Evolutionary conservation across 2,329 filamentous ascomycete species (phyloP).

Genomic region (Paecilomyces niveus): DNA sequence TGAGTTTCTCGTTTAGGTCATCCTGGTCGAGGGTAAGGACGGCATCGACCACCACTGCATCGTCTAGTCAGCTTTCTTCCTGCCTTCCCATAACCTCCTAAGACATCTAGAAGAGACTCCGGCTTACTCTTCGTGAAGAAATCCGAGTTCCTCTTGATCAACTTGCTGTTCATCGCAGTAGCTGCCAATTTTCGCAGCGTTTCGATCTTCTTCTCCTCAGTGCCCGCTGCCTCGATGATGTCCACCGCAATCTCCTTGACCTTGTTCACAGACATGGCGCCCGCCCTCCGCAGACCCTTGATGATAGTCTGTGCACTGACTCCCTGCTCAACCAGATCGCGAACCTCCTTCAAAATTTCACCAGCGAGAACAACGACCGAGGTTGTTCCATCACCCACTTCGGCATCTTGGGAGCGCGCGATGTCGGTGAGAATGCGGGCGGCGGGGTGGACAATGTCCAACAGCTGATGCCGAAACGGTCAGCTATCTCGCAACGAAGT

Average conservation of each 20-base stretch:
- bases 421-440: constrained; percentile 97
- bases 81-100: background rate
- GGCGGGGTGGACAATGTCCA: constrained; percentile 97
- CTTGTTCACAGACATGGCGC: constrained; percentile 91
- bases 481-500: background rate
- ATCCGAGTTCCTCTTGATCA: constrained; percentile 92
- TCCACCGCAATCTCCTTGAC: constrained; percentile 90
- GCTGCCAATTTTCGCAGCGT: constrained; percentile 83
- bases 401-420: constrained; percentile 95
- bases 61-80: constrained; percentile 9
- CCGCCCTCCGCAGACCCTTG: constrained; percentile 86
- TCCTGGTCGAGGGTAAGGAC: constrained; percentile 93
- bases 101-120: background rate
- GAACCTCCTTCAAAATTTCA: constrained; percentile 94
- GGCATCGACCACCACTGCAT: constrained; percentile 88
- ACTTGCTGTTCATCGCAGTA: constrained; percentile 98
- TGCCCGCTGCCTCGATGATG: constrained; percentile 60
- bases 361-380: constrained; percentile 96
- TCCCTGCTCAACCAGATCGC: constrained; percentile 91
- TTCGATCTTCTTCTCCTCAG: constrained; percentile 79
- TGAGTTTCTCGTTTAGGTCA: constrained; percentile 94
- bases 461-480: constrained; percentile 52
- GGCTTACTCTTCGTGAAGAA: constrained; percentile 96
- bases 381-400: constrained; percentile 96
- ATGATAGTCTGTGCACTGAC: constrained; percentile 97